Evolutionary conservation across 805 yeast genomes (phyloP).

Genomic region (Groenewaldozyma tartarivorans): DNA sequence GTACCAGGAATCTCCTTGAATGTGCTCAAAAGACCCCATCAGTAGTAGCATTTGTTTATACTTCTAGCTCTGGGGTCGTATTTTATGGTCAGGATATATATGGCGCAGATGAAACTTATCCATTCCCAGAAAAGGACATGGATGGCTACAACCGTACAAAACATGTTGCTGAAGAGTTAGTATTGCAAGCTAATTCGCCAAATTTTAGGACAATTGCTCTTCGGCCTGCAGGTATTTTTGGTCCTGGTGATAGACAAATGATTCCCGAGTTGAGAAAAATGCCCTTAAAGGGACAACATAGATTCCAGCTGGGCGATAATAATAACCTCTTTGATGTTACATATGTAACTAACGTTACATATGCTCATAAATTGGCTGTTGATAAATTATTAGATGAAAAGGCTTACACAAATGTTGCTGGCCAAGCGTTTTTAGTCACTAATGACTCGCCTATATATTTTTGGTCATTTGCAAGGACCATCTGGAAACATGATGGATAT

Average conservation of each 20-base stretch:
- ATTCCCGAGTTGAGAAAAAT: slow-evolving; percentile 87
- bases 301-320: slow-evolving; percentile 91
- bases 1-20: slow-evolving; percentile 66
- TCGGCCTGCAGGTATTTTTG: slow-evolving; percentile 97
- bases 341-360: slow-evolving; percentile 97
- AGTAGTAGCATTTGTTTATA: slow-evolving; percentile 65
- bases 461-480: slow-evolving; percentile 94
- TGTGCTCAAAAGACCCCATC: slow-evolving; percentile 42
- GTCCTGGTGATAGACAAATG: slow-evolving; percentile 96
- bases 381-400: slow-evolving; percentile 48
- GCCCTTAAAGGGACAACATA: slow-evolving; percentile 75
- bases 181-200: slow-evolving; percentile 59
- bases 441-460: slow-evolving; percentile 93
- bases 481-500: slow-evolving; percentile 95
- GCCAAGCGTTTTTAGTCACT: slow-evolving; percentile 83
- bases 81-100: slow-evolving; percentile 89
- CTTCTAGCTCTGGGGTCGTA: slow-evolving; percentile 95
- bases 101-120: slow-evolving; percentile 92
- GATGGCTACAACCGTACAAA: slow-evolving; percentile 95
- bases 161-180: slow-evolving; percentile 80
- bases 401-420: slow-evolving; percentile 45
- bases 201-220: slow-evolving; percentile 70
- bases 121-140: slow-evolving; percentile 86
- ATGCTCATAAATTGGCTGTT: slow-evolving; percentile 91
- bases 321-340: slow-evolving; percentile 94